phyloP scores from a whole-genome alignment of 2,329 filamentous ascomycete species.

The Camillea tinctor region DNA sequence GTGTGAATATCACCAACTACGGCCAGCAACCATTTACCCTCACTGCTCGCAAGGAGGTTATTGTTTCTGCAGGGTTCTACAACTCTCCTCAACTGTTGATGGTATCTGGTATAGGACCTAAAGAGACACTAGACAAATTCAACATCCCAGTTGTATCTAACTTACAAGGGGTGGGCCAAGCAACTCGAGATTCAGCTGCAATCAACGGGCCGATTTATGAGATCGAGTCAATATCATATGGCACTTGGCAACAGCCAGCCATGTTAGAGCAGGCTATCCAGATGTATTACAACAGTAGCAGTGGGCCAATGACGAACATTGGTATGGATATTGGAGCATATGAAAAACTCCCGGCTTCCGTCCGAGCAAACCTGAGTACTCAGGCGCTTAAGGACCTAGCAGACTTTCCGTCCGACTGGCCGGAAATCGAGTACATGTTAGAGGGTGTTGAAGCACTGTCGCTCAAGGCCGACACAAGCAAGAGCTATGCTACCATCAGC shows the following conservation, averaged over 20 bases:
- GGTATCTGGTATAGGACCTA: constrained; percentile 38
- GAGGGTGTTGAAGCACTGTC: background rate
- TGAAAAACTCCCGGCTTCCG: constrained; percentile 17
- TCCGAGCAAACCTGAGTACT: constrained; percentile 28
- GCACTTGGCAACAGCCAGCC: too few species aligned
- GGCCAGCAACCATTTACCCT: constrained; percentile 17
- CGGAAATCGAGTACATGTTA: constrained; percentile 31
- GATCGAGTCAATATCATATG: constrained; percentile 10
- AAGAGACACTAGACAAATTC: constrained; percentile 29
- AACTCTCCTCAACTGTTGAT: constrained; percentile 40
- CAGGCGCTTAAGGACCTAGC: constrained; percentile 16
- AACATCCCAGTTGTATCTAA: constrained; percentile 51
- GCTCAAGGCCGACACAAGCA: too few species aligned
- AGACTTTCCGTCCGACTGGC: constrained; percentile 33
- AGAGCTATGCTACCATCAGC: too few species aligned
- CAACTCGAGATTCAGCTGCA: constrained; percentile 49
- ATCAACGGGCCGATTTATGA: constrained; percentile 21
- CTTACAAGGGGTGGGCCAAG: constrained; percentile 59
- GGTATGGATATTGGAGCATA: too few species aligned
- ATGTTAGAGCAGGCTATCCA: constrained; percentile 7
- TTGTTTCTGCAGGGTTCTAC: constrained; percentile 38
- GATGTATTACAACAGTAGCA: constrained; percentile 20
- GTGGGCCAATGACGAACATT: background rate
- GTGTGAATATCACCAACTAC: constrained; percentile 19
- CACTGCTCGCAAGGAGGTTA: constrained; percentile 36